A percentile compares a stretch with the other conserved stretches of the same genome.
These are phyloP conservation scores for Eutrema heterophyllum DNA, from an alignment of 345 rosid genomes.

Conservation along the genomic window DNA sequence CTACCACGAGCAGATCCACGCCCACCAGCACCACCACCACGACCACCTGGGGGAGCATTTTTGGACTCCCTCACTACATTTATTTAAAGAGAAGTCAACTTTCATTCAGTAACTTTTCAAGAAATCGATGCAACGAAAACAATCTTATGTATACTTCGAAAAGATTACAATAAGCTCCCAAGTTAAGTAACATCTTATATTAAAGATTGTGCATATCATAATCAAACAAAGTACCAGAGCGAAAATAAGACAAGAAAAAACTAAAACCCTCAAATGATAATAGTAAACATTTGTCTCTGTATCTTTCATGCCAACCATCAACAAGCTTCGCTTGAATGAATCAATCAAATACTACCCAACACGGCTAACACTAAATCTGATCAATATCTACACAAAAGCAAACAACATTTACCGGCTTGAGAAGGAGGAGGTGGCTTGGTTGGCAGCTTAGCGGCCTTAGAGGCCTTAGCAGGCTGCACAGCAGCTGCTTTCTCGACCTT, in stretches of 20 bases:
- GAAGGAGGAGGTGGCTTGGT: slow-evolving; percentile 70
- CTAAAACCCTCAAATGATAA: background rate
- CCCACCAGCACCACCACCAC: slow-evolving; percentile 46
- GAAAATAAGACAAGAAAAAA: background rate
- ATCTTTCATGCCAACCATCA: background rate
- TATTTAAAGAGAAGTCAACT: background rate
- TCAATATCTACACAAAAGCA: background rate
- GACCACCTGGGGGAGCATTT: slow-evolving; percentile 43
- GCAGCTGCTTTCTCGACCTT: slow-evolving; percentile 34
- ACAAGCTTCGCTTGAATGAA: background rate
- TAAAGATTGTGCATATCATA: background rate
- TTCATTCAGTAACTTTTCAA: background rate
- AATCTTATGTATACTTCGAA: background rate
- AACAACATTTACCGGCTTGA: slow-evolving; percentile 57
- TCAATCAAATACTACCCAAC: background rate
- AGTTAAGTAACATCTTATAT: background rate
- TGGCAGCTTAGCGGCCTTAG: slow-evolving; percentile 63
- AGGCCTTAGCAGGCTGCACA: slow-evolving; percentile 41
- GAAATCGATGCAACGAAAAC: background rate
- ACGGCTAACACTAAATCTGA: background rate
- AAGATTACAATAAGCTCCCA: too few species aligned
- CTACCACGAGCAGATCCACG: slow-evolving; percentile 40
- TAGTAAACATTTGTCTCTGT: background rate
- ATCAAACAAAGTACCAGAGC: background rate
- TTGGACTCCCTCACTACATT: slow-evolving; percentile 64